phyloP scores from a whole-genome alignment of 148 eudicot genomes.

The Nyssa sinensis region DNA sequence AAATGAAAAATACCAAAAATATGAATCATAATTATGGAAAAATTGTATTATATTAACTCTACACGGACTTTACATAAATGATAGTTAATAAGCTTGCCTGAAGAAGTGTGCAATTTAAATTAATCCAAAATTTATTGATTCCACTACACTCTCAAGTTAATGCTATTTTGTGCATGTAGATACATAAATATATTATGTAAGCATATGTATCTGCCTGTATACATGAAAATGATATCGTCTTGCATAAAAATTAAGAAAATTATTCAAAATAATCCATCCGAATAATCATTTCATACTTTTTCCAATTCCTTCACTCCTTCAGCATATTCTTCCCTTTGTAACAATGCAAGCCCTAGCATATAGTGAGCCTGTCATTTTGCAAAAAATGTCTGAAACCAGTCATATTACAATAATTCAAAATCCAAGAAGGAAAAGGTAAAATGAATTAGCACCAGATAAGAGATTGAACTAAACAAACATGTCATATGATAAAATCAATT shows the following conservation, averaged over 20 bases:
- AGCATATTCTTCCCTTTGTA: slow-evolving; percentile 46
- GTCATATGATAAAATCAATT: neutral
- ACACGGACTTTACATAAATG: too few relatives aligned
- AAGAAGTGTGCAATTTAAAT: too few relatives aligned
- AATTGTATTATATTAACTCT: too few relatives aligned
- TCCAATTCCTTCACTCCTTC: slow-evolving; percentile 74
- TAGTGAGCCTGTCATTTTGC: slow-evolving; percentile 61
- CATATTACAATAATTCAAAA: neutral
- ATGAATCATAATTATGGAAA: too few relatives aligned
- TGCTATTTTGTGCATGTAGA: neutral
- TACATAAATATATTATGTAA: too few relatives aligned
- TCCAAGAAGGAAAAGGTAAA: neutral
- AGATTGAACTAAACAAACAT: neutral
- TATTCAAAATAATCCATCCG: neutral
- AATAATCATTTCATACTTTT: slow-evolving; percentile 38
- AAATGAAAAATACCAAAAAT: too few relatives aligned
- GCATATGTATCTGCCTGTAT: too few relatives aligned
- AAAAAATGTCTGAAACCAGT: neutral
- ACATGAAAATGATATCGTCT: neutral
- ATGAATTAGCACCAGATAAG: neutral
- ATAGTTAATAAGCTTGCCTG: too few relatives aligned
- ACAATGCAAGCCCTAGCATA: slow-evolving; percentile 80
- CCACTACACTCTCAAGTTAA: neutral
- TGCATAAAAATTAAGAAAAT: neutral
- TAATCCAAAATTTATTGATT: too few relatives aligned